Percentiles rank a stretch among this genome's conserved stretches.
Conservation (phyloP, 768 basidiomycete species). For the Rhodotorula graminis region DNA sequence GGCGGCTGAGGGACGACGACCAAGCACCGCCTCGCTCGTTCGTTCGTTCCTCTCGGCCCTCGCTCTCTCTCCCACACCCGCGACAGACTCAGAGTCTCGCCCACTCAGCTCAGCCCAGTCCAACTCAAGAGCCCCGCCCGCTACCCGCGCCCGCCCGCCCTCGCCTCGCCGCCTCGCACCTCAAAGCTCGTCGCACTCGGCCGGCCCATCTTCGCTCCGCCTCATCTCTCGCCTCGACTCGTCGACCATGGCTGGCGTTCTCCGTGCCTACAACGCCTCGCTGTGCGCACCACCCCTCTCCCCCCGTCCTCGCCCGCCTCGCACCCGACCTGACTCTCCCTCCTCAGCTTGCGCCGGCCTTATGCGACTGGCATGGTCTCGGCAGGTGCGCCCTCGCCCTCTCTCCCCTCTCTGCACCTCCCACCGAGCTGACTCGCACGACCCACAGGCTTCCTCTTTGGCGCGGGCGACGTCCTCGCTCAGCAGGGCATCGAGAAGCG, state of each 20-base stretch:
- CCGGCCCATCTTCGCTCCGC: background rate
- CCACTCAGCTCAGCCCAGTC: too few species aligned
- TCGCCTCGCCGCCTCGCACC: too few species aligned
- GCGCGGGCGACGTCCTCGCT: constrained; percentile 62
- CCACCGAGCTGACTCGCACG: background rate
- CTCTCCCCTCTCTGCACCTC: background rate
- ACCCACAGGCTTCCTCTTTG: constrained; percentile 36
- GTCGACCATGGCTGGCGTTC: constrained; percentile 10
- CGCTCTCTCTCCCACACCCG: background rate
- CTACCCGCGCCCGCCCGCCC: too few species aligned
- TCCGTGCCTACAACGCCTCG: constrained; percentile 35
- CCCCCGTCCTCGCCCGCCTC: background rate
- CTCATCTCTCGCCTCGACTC: too few species aligned
- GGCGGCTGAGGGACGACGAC: background rate
- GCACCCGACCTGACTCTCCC: background rate
- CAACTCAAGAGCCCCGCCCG: too few species aligned
- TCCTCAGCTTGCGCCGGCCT: constrained; percentile 15
- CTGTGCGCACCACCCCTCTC: constrained; percentile 1
- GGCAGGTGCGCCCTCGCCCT: constrained; percentile 9
- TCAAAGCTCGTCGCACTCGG: too few species aligned
- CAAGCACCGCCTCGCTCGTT: background rate
- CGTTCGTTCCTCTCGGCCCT: too few species aligned
- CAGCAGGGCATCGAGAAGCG: constrained; percentile 75
- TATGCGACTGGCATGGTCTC: constrained; percentile 26
- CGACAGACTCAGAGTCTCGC: background rate